These are phyloP conservation scores for Gomphus sp. DNA, from an alignment of 1,284 basidiomycete genomes.

Conservation along the genomic window DNA sequence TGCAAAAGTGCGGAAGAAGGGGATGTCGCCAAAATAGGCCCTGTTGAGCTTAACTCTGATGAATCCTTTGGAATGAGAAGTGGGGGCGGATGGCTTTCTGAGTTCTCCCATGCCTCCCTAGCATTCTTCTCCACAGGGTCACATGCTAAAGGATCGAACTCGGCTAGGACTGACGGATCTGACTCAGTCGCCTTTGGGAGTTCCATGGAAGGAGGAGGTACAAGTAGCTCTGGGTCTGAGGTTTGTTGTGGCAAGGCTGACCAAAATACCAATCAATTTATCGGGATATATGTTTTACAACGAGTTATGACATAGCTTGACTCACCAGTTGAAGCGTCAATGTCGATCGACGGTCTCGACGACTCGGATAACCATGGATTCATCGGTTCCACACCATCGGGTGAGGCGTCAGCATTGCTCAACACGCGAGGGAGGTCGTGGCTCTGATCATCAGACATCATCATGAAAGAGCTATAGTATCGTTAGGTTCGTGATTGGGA, in stretches of 20 bases:
- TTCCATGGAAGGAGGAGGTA: not conserved
- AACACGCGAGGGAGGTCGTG: not conserved
- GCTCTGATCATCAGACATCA: not conserved
- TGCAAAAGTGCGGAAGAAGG: slow-evolving; percentile 18
- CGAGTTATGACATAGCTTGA: not conserved
- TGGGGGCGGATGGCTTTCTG: slow-evolving; percentile 48
- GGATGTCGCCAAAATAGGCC: slow-evolving; percentile 19
- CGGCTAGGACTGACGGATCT: slow-evolving; percentile 30
- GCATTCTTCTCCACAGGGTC: slow-evolving; percentile 47
- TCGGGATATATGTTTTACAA: not conserved
- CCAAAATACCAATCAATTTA: not conserved
- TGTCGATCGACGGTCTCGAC: not conserved
- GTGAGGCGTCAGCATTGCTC: not conserved
- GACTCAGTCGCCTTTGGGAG: not conserved
- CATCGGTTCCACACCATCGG: not conserved
- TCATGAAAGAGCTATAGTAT: not conserved
- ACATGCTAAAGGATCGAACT: slow-evolving; percentile 58
- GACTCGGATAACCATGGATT: slow-evolving; percentile 1
- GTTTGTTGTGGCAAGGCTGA: not conserved
- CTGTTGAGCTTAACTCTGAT: slow-evolving; percentile 8
- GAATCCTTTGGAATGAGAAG: slow-evolving; percentile 25
- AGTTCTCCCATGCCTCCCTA: slow-evolving; percentile 48
- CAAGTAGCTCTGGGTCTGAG: not conserved
- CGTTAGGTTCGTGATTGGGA: not conserved
- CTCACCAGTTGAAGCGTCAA: not conserved